Evolutionary conservation across 163 green algal genomes (phyloP).

Genomic region (Prototheca wickerhamii): DNA sequence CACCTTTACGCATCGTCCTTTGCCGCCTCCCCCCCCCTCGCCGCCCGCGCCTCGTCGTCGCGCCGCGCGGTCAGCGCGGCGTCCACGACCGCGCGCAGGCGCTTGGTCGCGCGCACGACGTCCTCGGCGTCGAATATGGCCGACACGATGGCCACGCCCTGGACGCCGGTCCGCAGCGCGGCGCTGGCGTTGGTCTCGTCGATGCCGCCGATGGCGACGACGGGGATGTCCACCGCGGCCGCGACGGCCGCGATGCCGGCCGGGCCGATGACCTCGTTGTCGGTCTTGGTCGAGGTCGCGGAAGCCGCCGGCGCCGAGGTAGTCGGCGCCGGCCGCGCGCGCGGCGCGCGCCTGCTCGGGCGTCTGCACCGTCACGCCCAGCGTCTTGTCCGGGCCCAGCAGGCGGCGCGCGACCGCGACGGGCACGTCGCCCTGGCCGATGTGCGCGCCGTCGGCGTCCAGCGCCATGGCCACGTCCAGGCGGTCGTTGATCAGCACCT

Average conservation of each 20-base stretch:
- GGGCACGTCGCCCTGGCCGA: conserved; percentile 59
- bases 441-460: conserved; percentile 53
- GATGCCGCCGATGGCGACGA: conserved; percentile 91
- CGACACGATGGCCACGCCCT: conserved; percentile 73
- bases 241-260: conserved; percentile 5
- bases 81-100: conserved; percentile 11
- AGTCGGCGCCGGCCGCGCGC: conserved; percentile 75
- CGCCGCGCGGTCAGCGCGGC: background rate
- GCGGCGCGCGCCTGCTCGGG: conserved; percentile 40
- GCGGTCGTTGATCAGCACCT: conserved; percentile 89
- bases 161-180: conserved; percentile 37
- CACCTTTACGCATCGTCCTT: background rate
- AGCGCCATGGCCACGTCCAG: conserved; percentile 82
- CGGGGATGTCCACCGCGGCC: conserved; percentile 49
- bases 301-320: conserved; percentile 73
- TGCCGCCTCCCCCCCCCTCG: background rate
- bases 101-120: conserved; percentile 26
- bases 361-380: conserved; percentile 82
- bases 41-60: background rate
- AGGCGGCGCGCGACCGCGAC: conserved; percentile 38
- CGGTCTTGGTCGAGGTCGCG: conserved; percentile 77
- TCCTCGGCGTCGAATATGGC: conserved; percentile 63
- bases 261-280: background rate
- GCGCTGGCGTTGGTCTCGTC: conserved; percentile 43
- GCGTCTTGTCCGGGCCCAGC: conserved; percentile 66